Evolutionary conservation across 2,329 filamentous ascomycete species (phyloP).

Genomic region (Stagonosporopsis tanaceti): DNA sequence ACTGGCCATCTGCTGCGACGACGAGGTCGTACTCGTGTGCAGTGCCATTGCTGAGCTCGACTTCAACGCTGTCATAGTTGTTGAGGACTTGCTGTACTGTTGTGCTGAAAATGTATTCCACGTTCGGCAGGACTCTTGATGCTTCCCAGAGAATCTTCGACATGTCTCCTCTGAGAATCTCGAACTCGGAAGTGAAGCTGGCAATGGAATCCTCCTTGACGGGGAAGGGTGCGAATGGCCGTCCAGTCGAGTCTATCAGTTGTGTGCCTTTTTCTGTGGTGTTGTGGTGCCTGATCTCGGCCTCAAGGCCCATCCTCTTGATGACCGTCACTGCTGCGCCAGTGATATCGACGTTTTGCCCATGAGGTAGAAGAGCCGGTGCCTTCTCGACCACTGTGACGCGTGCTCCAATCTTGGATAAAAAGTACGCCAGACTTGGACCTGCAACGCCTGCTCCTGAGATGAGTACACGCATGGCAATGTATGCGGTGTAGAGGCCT

Average conservation of each 20-base stretch:
- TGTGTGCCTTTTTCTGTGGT: slow-evolving; percentile 52
- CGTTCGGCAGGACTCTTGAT: slow-evolving; percentile 1
- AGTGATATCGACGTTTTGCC: slow-evolving; percentile 56
- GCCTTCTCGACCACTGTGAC: slow-evolving; percentile 54
- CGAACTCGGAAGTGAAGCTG: slow-evolving; percentile 30
- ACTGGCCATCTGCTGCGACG: slow-evolving; percentile 64
- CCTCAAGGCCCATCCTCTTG: slow-evolving; percentile 50
- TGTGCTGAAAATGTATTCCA: slow-evolving; percentile 22
- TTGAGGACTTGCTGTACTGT: slow-evolving; percentile 41
- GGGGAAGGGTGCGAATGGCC: slow-evolving; percentile 25
- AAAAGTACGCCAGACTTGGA: slow-evolving; percentile 45
- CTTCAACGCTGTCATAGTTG: slow-evolving; percentile 48
- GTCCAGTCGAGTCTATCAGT: slow-evolving; percentile 37
- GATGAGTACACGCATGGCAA: slow-evolving; percentile 42
- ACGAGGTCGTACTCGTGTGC: slow-evolving; percentile 59
- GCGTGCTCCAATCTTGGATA: slow-evolving; percentile 32
- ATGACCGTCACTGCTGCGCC: slow-evolving; percentile 52
- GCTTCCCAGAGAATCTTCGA: slow-evolving; percentile 42
- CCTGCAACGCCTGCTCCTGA: slow-evolving; percentile 49
- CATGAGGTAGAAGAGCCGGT: slow-evolving; percentile 46
- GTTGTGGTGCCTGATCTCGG: slow-evolving; percentile 42
- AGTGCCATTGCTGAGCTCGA: slow-evolving; percentile 55
- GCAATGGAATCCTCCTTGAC: slow-evolving; percentile 27
- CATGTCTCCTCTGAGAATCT: slow-evolving; percentile 43
- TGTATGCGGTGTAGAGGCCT: background rate